phyloP scores from a whole-genome alignment of 805 yeast species.

The Candida nitratophila region DNA sequence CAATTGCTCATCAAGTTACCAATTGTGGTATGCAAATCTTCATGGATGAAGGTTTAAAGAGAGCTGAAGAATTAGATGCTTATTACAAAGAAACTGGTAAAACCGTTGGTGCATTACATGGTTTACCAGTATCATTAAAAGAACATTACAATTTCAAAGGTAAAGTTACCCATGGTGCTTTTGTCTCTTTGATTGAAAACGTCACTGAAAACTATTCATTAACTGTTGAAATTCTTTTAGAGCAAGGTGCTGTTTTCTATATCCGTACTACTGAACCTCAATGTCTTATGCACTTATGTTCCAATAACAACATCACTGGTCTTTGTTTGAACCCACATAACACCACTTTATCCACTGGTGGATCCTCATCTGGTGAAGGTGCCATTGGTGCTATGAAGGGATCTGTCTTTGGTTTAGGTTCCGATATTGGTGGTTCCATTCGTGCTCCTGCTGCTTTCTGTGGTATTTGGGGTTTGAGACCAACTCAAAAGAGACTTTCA shows the following conservation, averaged over 20 bases:
- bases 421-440: constrained; percentile 52
- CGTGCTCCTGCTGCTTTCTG: constrained; percentile 48
- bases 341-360: constrained; percentile 40
- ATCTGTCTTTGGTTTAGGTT: constrained; percentile 33
- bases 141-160: constrained; percentile 48
- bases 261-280: constrained; percentile 52
- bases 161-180: constrained; percentile 45
- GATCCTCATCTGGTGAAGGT: constrained; percentile 50
- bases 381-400: constrained; percentile 41
- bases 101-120: constrained; percentile 53
- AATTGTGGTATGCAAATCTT: constrained; percentile 42
- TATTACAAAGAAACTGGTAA: constrained; percentile 36
- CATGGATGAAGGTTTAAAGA: constrained; percentile 38
- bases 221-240: constrained; percentile 33
- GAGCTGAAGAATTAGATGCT: constrained; percentile 48
- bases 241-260: constrained; percentile 50
- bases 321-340: constrained; percentile 42
- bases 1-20: constrained; percentile 41
- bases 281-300: constrained; percentile 48
- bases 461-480: constrained; percentile 43
- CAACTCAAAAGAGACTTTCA: constrained; percentile 45
- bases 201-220: constrained; percentile 33
- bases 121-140: constrained; percentile 56
- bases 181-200: constrained; percentile 33
- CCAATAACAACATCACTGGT: constrained; percentile 50